phyloP scores from a whole-genome alignment of 2,329 filamentous ascomycete species.

The Chrysoporthe deuterocubensis region DNA sequence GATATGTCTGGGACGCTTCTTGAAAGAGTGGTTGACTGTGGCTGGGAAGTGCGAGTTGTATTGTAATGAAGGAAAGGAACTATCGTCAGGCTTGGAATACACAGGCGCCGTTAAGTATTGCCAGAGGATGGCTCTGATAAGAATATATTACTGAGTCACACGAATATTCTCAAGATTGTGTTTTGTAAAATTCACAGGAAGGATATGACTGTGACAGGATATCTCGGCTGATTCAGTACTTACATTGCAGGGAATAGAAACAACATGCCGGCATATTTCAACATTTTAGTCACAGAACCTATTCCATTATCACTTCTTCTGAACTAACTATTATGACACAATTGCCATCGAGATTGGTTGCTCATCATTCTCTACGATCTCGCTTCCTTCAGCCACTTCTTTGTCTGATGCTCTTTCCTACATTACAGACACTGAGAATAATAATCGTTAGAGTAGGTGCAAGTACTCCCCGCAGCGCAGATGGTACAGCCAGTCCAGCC shows the following conservation, averaged over 20 bases:
- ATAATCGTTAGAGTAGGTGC: conserved; percentile 23
- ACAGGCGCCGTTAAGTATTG: neutral
- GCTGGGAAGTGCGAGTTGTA: neutral
- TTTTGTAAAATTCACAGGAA: neutral
- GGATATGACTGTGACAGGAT: neutral
- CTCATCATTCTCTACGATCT: neutral
- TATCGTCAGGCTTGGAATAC: neutral
- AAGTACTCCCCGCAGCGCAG: conserved; percentile 22
- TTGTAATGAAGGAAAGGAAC: neutral
- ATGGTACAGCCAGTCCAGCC: conserved; percentile 21
- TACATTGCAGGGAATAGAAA: neutral
- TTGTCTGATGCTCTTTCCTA: neutral
- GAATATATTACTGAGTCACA: neutral
- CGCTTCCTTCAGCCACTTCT: neutral
- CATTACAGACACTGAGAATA: conserved; percentile 25
- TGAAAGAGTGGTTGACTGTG: neutral
- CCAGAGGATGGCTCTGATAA: neutral
- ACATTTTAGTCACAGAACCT: neutral
- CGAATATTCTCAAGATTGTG: neutral
- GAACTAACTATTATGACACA: neutral
- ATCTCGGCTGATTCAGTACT: neutral
- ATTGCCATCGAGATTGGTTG: neutral
- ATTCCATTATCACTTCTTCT: neutral
- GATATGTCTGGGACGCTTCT: neutral
- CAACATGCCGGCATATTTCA: neutral